These are phyloP conservation scores for Aschersonia sp. DNA, from an alignment of 2,329 filamentous ascomycete species.

Conservation along the genomic window DNA sequence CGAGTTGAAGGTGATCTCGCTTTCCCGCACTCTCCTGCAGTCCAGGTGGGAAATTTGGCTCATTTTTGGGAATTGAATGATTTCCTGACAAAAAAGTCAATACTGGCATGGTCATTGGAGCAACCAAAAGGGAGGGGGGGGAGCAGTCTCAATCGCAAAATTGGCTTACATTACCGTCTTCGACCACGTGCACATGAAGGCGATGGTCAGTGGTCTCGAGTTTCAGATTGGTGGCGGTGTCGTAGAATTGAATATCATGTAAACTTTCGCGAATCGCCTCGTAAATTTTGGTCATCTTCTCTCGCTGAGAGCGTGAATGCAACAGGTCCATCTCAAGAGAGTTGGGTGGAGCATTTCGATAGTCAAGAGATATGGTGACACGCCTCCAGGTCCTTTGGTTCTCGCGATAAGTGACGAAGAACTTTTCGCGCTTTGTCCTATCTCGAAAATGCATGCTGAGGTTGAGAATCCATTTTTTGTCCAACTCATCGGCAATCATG, in stretches of 20 bases:
- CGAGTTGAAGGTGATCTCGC: conserved; percentile 68
- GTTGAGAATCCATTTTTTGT: conserved; percentile 87
- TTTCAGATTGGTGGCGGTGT: conserved; percentile 91
- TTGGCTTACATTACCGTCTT: conserved; percentile 62
- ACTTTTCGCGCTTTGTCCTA: conserved; percentile 84
- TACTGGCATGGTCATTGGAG: background rate
- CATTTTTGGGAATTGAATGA: conserved; percentile 69
- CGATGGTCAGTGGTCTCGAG: conserved; percentile 77
- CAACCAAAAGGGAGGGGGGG: background rate
- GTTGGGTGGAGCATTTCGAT: conserved; percentile 61
- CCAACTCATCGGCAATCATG: conserved; percentile 65
- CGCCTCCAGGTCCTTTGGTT: conserved; percentile 66
- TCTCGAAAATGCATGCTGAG: conserved; percentile 97
- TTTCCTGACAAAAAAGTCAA: conserved; percentile 43
- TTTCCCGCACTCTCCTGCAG: conserved; percentile 53
- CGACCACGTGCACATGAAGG: conserved; percentile 92
- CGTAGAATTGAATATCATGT: conserved; percentile 87
- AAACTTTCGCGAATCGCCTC: conserved; percentile 87
- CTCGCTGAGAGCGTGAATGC: conserved; percentile 66
- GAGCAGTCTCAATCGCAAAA: background rate
- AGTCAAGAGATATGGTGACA: conserved; percentile 88
- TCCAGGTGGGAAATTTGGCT: conserved; percentile 60
- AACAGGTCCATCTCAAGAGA: conserved; percentile 78
- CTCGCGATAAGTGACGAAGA: conserved; percentile 91
- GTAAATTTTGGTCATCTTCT: conserved; percentile 88